These are phyloP conservation scores for Penicillium sp. DNA, from an alignment of 2,329 filamentous ascomycete genomes.

Conservation along the genomic window DNA sequence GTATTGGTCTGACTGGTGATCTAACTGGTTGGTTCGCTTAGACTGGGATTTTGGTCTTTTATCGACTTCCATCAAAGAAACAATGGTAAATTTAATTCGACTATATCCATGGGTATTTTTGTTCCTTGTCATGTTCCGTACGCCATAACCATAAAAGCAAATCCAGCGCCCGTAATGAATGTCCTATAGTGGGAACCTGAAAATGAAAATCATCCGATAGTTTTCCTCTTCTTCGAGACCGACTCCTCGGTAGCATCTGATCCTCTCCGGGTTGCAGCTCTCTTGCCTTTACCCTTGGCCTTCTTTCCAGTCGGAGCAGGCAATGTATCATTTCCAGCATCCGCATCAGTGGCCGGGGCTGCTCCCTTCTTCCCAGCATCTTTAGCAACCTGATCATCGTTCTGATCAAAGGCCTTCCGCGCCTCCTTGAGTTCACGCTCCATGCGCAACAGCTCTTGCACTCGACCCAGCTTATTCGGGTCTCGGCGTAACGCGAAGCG, in stretches of 20 bases:
- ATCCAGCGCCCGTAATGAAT: background rate
- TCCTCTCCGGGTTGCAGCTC: conserved; percentile 16
- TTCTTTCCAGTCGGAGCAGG: conserved; percentile 30
- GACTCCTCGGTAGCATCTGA: conserved; percentile 38
- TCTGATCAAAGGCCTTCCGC: conserved; percentile 59
- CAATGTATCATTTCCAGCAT: conserved; percentile 22
- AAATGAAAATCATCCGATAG: conserved; percentile 10
- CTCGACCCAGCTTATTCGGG: conserved; percentile 79
- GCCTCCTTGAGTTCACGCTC: conserved; percentile 83
- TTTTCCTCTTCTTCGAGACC: conserved; percentile 36
- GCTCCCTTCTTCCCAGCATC: conserved; percentile 37
- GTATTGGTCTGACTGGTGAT: background rate
- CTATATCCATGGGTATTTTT: conserved; percentile 1
- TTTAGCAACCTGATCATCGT: conserved; percentile 44
- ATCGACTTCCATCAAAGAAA: background rate
- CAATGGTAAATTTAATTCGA: background rate
- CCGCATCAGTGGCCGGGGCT: conserved; percentile 28
- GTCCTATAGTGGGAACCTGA: background rate
- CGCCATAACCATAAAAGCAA: background rate
- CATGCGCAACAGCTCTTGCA: conserved; percentile 85
- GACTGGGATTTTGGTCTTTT: background rate
- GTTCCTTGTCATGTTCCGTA: background rate
- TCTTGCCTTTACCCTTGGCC: conserved; percentile 39
- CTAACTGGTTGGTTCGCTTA: background rate
- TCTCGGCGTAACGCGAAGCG: conserved; percentile 90